Evolutionary conservation across 768 basidiomycete genomes (phyloP).

Genomic region (Jaapia argillacea): DNA sequence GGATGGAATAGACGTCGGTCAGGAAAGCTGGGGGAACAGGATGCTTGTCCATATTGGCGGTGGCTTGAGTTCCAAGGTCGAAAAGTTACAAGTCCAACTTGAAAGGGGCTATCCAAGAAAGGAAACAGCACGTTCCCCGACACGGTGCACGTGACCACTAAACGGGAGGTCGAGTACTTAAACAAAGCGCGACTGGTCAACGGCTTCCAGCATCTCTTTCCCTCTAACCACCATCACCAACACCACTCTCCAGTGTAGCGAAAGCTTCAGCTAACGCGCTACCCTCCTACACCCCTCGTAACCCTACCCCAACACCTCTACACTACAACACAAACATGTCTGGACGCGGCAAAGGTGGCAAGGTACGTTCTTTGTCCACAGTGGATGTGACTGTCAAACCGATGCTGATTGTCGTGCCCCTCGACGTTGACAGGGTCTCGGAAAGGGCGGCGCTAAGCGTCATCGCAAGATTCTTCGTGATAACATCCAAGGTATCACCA

Average conservation of each 20-base stretch:
- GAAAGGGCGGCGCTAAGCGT: slow-evolving; percentile 30
- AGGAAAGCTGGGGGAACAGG: background rate
- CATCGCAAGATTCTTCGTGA: slow-evolving; percentile 37
- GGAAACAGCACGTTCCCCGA: background rate
- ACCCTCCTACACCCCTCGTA: background rate
- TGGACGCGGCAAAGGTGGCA: slow-evolving; percentile 39
- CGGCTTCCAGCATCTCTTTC: background rate
- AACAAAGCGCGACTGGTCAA: background rate
- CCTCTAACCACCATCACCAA: slow-evolving; percentile 4
- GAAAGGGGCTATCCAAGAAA: background rate
- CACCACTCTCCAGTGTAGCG: background rate
- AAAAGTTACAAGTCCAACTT: background rate
- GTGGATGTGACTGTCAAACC: no score
- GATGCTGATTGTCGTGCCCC: slow-evolving; percentile 5
- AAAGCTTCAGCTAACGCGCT: background rate
- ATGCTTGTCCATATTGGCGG: background rate
- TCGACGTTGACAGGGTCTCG: slow-evolving; percentile 4
- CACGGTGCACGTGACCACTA: no score
- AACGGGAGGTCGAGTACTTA: no score
- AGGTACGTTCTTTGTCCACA: no score
- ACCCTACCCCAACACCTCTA: background rate
- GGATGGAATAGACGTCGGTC: background rate
- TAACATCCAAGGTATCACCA: slow-evolving; percentile 45
- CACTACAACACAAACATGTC: slow-evolving; percentile 21
- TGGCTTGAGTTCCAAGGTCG: no score